phyloP scores from a whole-genome alignment of 352 stramenopile species.

The Pythium rhizo-oryzae region DNA sequence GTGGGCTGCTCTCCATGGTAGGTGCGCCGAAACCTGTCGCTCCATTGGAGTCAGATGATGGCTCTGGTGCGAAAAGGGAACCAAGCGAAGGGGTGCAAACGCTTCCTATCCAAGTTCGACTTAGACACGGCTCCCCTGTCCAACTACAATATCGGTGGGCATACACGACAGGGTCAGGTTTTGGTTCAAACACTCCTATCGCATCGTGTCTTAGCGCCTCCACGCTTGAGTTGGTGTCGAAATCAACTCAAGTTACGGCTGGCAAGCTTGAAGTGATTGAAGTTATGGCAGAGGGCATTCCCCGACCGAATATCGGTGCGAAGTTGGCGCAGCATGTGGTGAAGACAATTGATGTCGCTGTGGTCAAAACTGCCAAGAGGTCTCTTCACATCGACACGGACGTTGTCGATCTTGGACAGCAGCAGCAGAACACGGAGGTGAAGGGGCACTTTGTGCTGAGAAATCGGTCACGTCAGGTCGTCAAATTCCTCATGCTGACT shows the following conservation, averaged over 20 bases:
- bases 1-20: conserved; percentile 53
- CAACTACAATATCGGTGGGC: conserved; percentile 63
- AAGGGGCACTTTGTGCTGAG: conserved; percentile 63
- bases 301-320: not conserved
- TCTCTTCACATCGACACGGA: conserved; percentile 73
- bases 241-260: conserved; percentile 48
- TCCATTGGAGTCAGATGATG: not conserved
- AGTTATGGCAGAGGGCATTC: not conserved
- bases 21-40: not conserved
- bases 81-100: not conserved
- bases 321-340: conserved; percentile 1
- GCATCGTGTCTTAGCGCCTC: conserved; percentile 71
- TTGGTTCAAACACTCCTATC: conserved; percentile 62
- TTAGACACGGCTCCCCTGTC: conserved; percentile 39
- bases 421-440: conserved; percentile 67
- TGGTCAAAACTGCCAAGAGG: conserved; percentile 71
- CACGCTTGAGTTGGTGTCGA: conserved; percentile 63
- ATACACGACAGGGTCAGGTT: conserved; percentile 66
- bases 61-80: not conserved
- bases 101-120: conserved; percentile 46
- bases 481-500: conserved; percentile 77
- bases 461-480: conserved; percentile 65
- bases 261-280: conserved; percentile 65
- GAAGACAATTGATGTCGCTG: conserved; percentile 51
- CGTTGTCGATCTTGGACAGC: conserved; percentile 75